Evolutionary conservation across 768 basidiomycete genomes (phyloP), one percentile per base, ranked within the genome.

Genomic region (Sarcodon aspratus): DNA sequence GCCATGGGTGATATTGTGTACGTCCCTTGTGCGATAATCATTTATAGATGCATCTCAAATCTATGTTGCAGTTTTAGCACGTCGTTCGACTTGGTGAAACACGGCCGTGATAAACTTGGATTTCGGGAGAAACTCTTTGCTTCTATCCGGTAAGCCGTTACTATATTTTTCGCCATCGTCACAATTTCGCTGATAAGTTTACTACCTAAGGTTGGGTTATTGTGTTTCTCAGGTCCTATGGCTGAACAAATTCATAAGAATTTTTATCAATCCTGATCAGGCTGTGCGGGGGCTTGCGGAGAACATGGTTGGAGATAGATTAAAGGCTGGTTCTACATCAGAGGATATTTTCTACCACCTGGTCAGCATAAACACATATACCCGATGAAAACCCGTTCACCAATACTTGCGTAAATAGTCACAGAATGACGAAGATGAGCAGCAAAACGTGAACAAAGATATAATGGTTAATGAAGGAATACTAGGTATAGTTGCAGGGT

Each of bases 1-100:
- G 67, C 73, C 49, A 74, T 73, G 71, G 68, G 71, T 46, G 71
- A 72, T 50, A 66, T 74, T 65, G 65, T 64, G 71, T 72, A 59
- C 62, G 60, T 59, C 8, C 13, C n/a, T 34, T 27, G 2, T 13
- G 5, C 21, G 21, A 27, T 27, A 27, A 27, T 27, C 5, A 27
- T 27, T 27, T 27, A 5, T 27, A 15, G 37, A 27, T 52, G 18
- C 18, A 27, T 27, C 45, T 48, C 21, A 52, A 40, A 13, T 9
- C n/a, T 36, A 38, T 33, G 21, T 5, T 27, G 8, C 27, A 61
- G 62, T 9, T 63, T 62, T 34, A 59, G 61, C 9, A 59, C 59
- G 11, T 54, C 57, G 5, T 57, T 58, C 31, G 55, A 61, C n/a
- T 43, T 59, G 27, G 43, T 64, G 47, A 45, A 48, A n/a, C 51